phyloP scores from a whole-genome alignment of 1,139 yeast species.

The Geotrichum bryndzae region DNA sequence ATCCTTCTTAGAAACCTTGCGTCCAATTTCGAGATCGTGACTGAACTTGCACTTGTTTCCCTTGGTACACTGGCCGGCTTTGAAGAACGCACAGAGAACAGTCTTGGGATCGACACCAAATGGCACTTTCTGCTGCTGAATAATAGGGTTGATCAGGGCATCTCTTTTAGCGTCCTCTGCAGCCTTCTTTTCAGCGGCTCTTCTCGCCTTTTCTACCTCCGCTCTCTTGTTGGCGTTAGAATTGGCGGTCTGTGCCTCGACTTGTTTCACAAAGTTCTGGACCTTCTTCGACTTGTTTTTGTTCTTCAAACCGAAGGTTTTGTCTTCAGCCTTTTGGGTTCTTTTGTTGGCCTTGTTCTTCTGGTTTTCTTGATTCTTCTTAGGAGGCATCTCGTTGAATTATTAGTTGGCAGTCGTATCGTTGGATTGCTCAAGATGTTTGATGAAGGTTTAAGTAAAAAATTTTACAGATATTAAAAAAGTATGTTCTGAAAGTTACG shows the following conservation, averaged over 20 bases:
- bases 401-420: slow-evolving; percentile 1
- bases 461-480: background rate
- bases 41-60: slow-evolving; percentile 92
- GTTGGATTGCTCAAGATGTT: background rate
- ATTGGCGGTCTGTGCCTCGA: slow-evolving; percentile 61
- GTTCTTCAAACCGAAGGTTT: slow-evolving; percentile 90
- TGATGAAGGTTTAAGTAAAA: background rate
- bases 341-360: slow-evolving; percentile 62
- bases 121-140: slow-evolving; percentile 80
- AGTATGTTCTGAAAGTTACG: background rate
- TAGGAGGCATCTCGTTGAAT: slow-evolving; percentile 40
- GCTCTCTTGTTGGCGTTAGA: slow-evolving; percentile 50
- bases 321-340: slow-evolving; percentile 70
- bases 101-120: slow-evolving; percentile 98
- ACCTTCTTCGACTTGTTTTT: slow-evolving; percentile 77
- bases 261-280: slow-evolving; percentile 77
- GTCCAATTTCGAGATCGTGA: slow-evolving; percentile 80
- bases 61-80: slow-evolving; percentile 81
- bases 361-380: slow-evolving; percentile 59
- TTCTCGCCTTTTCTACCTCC: slow-evolving; percentile 68
- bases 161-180: slow-evolving; percentile 85
- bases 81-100: slow-evolving; percentile 84
- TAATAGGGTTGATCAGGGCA: slow-evolving; percentile 62
- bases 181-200: slow-evolving; percentile 83
- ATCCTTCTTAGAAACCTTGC: slow-evolving; percentile 87